A percentile compares a stretch with the other conserved stretches of the same genome.
phyloP scores from a whole-genome alignment of 1,139 yeast genomes.

The Yamadazyma friedrichii region DNA sequence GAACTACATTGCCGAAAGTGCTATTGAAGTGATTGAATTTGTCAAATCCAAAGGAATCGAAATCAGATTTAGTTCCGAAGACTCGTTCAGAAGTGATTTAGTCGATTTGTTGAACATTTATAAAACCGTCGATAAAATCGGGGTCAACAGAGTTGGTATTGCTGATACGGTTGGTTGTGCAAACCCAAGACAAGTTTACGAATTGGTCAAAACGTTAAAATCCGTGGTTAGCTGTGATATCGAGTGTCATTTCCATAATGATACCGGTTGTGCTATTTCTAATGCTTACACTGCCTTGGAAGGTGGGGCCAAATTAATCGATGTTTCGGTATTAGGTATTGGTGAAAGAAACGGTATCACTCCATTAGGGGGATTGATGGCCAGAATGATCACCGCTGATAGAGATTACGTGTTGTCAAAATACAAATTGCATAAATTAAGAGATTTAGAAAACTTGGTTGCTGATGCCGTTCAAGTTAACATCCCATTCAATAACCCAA shows the following conservation, averaged over 20 bases:
- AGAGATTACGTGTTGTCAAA: conserved; percentile 94
- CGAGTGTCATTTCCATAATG: conserved; percentile 98
- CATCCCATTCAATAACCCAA: conserved; percentile 97
- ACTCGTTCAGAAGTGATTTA: conserved; percentile 94
- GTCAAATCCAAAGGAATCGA: conserved; percentile 97
- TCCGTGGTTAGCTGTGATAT: conserved; percentile 95
- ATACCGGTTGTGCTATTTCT: conserved; percentile 98
- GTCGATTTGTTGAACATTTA: conserved; percentile 94
- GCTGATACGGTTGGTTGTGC: conserved; percentile 99
- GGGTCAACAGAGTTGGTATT: conserved; percentile 98
- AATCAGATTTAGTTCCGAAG: conserved; percentile 95
- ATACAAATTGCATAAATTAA: conserved; percentile 92
- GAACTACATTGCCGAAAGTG: conserved; percentile 96
- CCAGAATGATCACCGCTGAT: conserved; percentile 98
- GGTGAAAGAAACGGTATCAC: conserved; percentile 99
- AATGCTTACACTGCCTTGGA: conserved; percentile 97
- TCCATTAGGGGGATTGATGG: conserved; percentile 97
- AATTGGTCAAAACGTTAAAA: conserved; percentile 88
- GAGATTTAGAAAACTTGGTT: conserved; percentile 93
- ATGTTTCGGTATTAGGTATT: conserved; percentile 93
- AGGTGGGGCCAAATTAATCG: conserved; percentile 95
- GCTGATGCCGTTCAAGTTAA: conserved; percentile 98
- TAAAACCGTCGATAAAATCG: conserved; percentile 95
- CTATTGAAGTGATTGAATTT: conserved; percentile 94
- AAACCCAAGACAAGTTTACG: conserved; percentile 98